A percentile compares a stretch with the other conserved stretches of the same genome.
Conservation (phyloP, 257 asterid species). For the Thymus quinquecostatus region DNA sequence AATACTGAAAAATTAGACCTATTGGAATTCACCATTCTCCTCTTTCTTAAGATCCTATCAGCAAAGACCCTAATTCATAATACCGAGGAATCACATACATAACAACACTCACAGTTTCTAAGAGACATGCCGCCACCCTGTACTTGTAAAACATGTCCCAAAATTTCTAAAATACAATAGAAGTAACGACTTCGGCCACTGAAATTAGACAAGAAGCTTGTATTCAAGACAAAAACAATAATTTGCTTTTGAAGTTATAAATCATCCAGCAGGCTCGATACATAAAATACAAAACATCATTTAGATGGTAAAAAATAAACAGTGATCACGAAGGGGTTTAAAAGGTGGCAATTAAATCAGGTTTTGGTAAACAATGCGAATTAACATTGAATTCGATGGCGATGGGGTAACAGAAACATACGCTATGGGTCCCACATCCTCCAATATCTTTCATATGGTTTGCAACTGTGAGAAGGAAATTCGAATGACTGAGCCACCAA, state of each 20-base stretch:
- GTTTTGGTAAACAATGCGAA: not conserved
- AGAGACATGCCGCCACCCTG: too few species aligned
- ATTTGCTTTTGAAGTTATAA: not conserved
- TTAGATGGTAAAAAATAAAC: not conserved
- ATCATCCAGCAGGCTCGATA: not conserved
- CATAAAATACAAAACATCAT: not conserved
- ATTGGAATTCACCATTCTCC: too few species aligned
- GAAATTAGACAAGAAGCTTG: not conserved
- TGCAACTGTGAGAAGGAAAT: constrained; percentile 98
- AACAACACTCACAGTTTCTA: too few species aligned
- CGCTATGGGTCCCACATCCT: constrained; percentile 27
- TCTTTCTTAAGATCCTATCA: too few species aligned
- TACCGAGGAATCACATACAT: too few species aligned
- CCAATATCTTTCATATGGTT: constrained; percentile 55
- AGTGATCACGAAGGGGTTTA: not conserved
- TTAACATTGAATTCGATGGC: constrained; percentile 2
- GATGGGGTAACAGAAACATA: constrained; percentile 32
- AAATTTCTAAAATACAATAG: too few species aligned
- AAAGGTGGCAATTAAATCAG: not conserved
- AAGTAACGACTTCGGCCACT: not conserved
- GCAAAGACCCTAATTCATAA: too few species aligned
- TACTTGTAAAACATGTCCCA: too few species aligned
- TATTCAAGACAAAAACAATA: not conserved
- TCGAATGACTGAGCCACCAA: constrained; percentile 79
- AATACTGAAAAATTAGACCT: too few species aligned